Evolutionary conservation across 805 yeast genomes (phyloP).

Genomic region (Ogataea chonburiensis): DNA sequence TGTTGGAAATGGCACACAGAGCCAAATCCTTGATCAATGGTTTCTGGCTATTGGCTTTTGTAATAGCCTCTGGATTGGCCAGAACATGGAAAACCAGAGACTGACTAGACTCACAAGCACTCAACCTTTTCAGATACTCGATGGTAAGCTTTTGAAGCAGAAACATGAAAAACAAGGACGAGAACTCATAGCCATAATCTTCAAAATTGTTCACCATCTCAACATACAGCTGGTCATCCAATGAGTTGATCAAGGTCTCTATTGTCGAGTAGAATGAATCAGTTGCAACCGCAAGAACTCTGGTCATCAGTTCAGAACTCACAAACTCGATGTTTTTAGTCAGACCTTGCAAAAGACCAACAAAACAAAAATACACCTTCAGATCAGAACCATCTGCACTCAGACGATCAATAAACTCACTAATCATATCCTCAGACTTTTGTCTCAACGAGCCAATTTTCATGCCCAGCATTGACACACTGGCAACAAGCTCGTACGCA

Average conservation of each 20-base stretch:
- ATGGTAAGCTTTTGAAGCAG: constrained; percentile 25
- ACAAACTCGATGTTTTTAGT: constrained; percentile 26
- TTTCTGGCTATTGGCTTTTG: constrained; percentile 12
- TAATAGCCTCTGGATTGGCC: constrained; percentile 9
- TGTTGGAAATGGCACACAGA: constrained; percentile 20
- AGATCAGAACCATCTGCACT: constrained; percentile 2
- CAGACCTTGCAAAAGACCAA: constrained; percentile 33
- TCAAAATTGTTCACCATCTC: constrained; percentile 30
- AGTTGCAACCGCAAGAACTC: constrained; percentile 26
- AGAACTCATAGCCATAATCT: constrained; percentile 33
- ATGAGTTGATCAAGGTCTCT: constrained; percentile 21
- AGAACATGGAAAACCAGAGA: constrained; percentile 21
- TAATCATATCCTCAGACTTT: constrained; percentile 11
- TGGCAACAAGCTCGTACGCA: constrained; percentile 36
- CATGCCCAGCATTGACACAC: constrained; percentile 30
- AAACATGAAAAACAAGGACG: constrained; percentile 30
- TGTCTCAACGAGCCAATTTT: constrained; percentile 19
- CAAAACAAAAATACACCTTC: constrained; percentile 26
- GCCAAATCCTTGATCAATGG: constrained; percentile 19
- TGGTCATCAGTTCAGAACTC: constrained; percentile 19
- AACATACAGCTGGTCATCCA: constrained; percentile 21
- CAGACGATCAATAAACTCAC: constrained; percentile 9
- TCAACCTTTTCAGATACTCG: constrained; percentile 23
- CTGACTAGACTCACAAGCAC: constrained; percentile 13
- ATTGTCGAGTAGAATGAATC: constrained; percentile 29